Base-by-base conservation (phyloP, 768 basidiomycete species). In the Lactarius indigo region DNA sequence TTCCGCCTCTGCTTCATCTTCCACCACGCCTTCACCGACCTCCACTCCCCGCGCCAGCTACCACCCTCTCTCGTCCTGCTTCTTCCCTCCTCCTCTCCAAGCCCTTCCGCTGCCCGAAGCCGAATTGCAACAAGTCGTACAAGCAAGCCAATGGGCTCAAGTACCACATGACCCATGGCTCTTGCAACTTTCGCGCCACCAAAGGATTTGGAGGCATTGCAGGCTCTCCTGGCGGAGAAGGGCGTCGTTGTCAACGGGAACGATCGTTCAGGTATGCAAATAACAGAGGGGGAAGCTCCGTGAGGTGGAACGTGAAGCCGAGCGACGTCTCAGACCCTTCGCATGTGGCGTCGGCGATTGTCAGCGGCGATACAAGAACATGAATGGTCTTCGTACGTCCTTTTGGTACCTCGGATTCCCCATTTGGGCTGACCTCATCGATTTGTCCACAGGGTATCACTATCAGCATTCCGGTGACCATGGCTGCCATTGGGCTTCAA, bases 401-500 rank as follows among this genome's bases (percentile, higher is more conserved):
- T 17, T 44, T 9, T 61, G 13, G 10, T 33, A 35, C n/a, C 44
- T 61, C 26, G 15, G 17, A n/a, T 50, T 64, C 57, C 57, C 62
- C 47, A 65, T 47, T 59, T 69, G 10, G 47, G 15, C 69, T 69
- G 18, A 66, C 64, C 18, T 37, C 3, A 1, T 54, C 37, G 57
- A 60, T 56, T 23, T 37, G n/a, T n/a, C 1, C 31, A 23, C 66
- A 80, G 78, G 80, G 73, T 98, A 98, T 69, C 96, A 98, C 78
- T 98, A 98, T 75, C 91, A 95, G 76, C 96, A 98, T 77, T 91
- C 91, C 26, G 96, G 96, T 13, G 94, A 95, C 52, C 97, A 98
- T 76, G 96, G 96, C n/a, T 4, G 89, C 91, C 7, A 83, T 93
- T 50, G 97, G 97, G 6, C 81, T 98, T 0, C 86, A 88, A 54